Base-by-base conservation (phyloP, 2,329 filamentous ascomycete species). In the Trichoderma lentiforme region DNA sequence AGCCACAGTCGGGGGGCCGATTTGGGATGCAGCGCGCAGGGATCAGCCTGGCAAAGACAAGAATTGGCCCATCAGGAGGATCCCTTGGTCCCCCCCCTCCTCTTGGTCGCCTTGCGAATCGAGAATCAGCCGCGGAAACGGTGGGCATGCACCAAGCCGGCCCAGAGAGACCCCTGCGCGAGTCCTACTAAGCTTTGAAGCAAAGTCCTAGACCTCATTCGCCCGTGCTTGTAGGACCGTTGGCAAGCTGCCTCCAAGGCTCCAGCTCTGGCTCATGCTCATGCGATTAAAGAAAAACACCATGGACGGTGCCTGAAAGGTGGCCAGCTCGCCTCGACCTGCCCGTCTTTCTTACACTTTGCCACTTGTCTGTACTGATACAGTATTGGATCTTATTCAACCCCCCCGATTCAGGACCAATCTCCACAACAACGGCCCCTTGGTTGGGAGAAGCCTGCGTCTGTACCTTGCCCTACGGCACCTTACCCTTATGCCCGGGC, bases 181-280 rank as follows among this genome's bases (percentile, higher is more conserved):
- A 78, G 77, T 78, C 77, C 77, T 78, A 78, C 77, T 74, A 14
- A 39, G 51, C 70, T 73, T 71, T 71, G 71, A 53, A n/a, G 77
- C 76, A 73, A 74, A 78, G 77, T 79, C 77, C 77, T 79, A 79
- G 76, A 79, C 73, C 75, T 75, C 74, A 76, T 76, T 78, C 77
- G 76, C 74, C 73, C 64, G 64, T 60, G 57, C 57, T 60, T 34
- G 75, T 78, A 76, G 75, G 74, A 64, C 71, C 56, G 66, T 70
- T 72, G 70, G 71, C 73, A 71, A 78, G 77, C 75, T 78, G 76
- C 77, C 77, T 78, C 77, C 64, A 72, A 72, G 58, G 57, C 70
- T 70, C 60, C 65, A 71, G 68, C 56, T 68, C 63, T 72, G 15
- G 39, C 39, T 68, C 63, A 71, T 18, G 39, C 39, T 68, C 63